Percentiles rank a stretch among this genome's conserved stretches.
These are phyloP conservation scores for Mycena maculata DNA, from an alignment of 768 basidiomycete species.

Conservation along the genomic window DNA sequence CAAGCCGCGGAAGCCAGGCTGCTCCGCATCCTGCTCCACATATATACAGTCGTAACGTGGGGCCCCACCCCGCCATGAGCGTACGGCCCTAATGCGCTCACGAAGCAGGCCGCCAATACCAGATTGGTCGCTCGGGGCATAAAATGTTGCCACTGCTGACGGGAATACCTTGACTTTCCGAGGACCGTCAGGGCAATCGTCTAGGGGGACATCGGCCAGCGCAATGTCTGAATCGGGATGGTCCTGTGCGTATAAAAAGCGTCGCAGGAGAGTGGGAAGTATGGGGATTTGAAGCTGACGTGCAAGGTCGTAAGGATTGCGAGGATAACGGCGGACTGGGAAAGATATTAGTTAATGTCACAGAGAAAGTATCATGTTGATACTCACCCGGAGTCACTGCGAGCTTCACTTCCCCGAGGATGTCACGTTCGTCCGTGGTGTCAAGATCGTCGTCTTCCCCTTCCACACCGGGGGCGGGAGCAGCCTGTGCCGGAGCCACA, in stretches of 20 bases:
- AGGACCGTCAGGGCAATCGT: conserved; percentile 34
- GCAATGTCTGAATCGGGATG: conserved; percentile 29
- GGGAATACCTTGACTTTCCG: conserved; percentile 39
- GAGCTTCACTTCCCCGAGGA: background rate
- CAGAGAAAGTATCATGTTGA: conserved; percentile 17
- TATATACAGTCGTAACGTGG: conserved; percentile 46
- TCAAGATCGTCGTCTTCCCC: background rate
- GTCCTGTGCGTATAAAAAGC: conserved; percentile 42
- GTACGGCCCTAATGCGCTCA: conserved; percentile 44
- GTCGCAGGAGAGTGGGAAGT: conserved; percentile 1
- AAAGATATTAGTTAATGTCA: background rate
- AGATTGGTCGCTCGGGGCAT: conserved; percentile 50
- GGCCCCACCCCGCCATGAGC: conserved; percentile 42
- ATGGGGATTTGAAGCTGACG: background rate
- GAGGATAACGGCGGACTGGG: background rate
- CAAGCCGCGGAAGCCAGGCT: conserved; percentile 40
- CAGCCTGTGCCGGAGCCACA: background rate
- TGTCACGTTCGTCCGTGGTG: background rate
- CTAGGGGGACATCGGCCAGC: conserved; percentile 25
- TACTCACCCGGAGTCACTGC: background rate
- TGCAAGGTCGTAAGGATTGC: background rate
- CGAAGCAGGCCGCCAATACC: conserved; percentile 43
- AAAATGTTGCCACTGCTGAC: conserved; percentile 46
- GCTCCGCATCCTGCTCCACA: conserved; percentile 31
- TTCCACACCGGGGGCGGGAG: background rate